phyloP scores from a whole-genome alignment of 2,329 filamentous ascomycete genomes.

The Blumeria hordei region DNA sequence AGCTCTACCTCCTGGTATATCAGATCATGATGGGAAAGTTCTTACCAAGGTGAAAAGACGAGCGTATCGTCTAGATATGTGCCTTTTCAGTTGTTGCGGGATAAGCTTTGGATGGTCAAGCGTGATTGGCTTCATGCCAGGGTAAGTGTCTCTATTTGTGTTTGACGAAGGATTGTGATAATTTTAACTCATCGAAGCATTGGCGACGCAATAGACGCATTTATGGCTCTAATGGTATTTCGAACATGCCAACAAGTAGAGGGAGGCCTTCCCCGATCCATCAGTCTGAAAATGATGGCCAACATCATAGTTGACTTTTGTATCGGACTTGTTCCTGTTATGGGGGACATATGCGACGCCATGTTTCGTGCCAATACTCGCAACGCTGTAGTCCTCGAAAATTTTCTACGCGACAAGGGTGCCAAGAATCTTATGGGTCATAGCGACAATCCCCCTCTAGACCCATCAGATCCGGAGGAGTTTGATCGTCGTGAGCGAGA shows the following conservation, averaged over 20 bases:
- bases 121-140: constrained; percentile 63
- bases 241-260: constrained; percentile 49
- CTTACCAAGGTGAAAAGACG: constrained; percentile 68
- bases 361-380: constrained; percentile 49
- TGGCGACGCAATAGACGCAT: constrained; percentile 50
- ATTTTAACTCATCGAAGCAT: constrained; percentile 22
- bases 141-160: constrained; percentile 26
- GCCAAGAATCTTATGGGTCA: constrained; percentile 26
- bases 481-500: constrained; percentile 20
- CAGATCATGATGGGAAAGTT: constrained; percentile 55
- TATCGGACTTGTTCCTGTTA: constrained; percentile 47
- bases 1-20: constrained; percentile 60
- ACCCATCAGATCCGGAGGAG: constrained; percentile 28
- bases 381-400: constrained; percentile 42
- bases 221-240: constrained; percentile 55
- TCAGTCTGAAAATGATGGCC: constrained; percentile 50
- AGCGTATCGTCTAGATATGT: constrained; percentile 69
- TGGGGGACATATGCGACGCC: constrained; percentile 55
- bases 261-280: constrained; percentile 39
- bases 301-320: constrained; percentile 56
- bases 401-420: constrained; percentile 43
- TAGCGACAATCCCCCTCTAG: constrained; percentile 13
- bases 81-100: constrained; percentile 58
- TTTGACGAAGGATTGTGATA: not conserved
- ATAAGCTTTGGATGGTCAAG: constrained; percentile 75